Evolutionary conservation across 148 eudicot species (phyloP).

Genomic region (Mesembryanthemum crystallinum): DNA sequence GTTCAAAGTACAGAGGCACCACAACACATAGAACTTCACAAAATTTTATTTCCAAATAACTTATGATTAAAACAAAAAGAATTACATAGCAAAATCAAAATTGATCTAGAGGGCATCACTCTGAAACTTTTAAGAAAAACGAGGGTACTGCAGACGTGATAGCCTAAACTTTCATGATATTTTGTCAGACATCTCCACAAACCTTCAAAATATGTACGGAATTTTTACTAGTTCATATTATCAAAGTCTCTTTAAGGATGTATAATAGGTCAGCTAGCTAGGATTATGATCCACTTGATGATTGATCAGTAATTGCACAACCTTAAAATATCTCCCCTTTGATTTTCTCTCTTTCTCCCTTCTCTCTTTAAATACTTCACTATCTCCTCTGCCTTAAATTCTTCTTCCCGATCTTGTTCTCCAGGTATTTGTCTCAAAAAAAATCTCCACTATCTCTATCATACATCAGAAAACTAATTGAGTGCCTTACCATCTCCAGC

Average conservation of each 20-base stretch:
- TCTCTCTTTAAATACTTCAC: neutral
- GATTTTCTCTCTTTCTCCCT: neutral
- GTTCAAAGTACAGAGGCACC: no score
- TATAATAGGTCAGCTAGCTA: no score
- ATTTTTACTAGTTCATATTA: neutral
- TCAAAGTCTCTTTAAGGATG: neutral
- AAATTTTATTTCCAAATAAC: no score
- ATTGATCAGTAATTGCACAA: neutral
- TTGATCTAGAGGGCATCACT: no score
- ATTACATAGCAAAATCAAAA: no score
- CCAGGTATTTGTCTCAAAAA: neutral
- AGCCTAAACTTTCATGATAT: no score
- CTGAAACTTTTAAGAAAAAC: no score
- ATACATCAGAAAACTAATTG: neutral
- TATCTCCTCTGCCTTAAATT: neutral
- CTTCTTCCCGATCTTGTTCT: neutral
- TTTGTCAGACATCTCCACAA: no score
- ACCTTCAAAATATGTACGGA: no score
- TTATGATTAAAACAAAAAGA: no score
- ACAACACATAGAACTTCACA: no score
- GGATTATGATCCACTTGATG: neutral
- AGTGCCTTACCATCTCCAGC: constrained; percentile 86
- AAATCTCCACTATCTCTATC: neutral
- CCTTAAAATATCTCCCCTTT: neutral
- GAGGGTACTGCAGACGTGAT: no score